Base-by-base conservation (phyloP, 306 rosid genomes). In the Echinosophora koreensis region DNA sequence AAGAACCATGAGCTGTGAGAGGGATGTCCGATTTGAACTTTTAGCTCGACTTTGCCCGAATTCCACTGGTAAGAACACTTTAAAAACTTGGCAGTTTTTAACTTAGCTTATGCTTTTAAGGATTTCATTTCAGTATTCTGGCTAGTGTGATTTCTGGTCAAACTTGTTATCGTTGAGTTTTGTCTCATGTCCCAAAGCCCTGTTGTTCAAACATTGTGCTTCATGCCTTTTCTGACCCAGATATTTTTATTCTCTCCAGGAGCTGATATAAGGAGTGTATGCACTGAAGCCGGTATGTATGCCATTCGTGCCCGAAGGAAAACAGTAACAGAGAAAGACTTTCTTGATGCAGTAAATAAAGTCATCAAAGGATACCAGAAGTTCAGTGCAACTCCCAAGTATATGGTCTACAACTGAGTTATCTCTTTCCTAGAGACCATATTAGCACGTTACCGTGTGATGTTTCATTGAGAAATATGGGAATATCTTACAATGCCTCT, bases 241-340 rank as follows among this genome's bases (percentile, higher is more conserved):
- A 13, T 44, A 55, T 49, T 12, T 72, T 37, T 49, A 13, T 69
- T 46, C 17, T 51, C 35, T 59, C n/a, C 89, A 96, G 99, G 99
- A 52, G 99, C 99, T 77, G 99, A 96, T 76, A 96, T 96, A 14
- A 87, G 99, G 86, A 91, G 97, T 71, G 99, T 96, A 0, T 96
- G 99, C 89, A 96, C 99, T 0, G 99, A 96, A 85, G 99, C 99
- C 9, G 99, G 99, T 74, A 96, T 96, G 99, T 96, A 82, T 73
- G 99, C 99, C 14, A 96, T 96, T 82, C 97, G 99, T 14, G 99
- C 98, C 54, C 85, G 98, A 75, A 92, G 99, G 85, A 96, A 96
- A 90, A 96, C 98, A 0, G 99, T 93, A 74, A 96, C 99, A 0
- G 99, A 96, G 88, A 96, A 96, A 69, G 99, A 96, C 73, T 96